Evolutionary conservation across 2,329 filamentous ascomycete species (phyloP), one percentile per base, ranked within the genome.

Genomic region (Pseudogymnoascus sp.): DNA sequence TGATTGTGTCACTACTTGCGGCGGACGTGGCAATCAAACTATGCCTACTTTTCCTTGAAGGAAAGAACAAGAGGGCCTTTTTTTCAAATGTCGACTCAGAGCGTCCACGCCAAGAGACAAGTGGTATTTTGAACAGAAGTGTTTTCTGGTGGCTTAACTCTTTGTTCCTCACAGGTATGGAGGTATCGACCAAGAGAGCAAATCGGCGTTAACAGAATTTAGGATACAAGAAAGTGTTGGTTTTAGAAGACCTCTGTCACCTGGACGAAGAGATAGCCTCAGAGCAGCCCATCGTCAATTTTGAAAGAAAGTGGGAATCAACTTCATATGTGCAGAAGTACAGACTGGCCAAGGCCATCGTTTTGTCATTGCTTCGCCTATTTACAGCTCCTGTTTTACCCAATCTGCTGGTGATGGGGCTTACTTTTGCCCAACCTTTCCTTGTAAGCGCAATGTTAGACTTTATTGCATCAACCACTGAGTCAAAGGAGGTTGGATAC

Each of bases 401-500:
- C 28, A 57, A 57, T 11, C 11, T 57, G 17, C 17, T 57, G 50
- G 50, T 57, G 35, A 57, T 57, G 50, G 50, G 28, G 4, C 28
- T 57, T 33, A 57, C 50, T 8, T 57, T 57, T 4, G 28, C 50
- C 28, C 50, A 57, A 6, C 50, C 50, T 8, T 57, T 57, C 8
- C 50, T 57, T 57, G 28, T 57, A 8, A 19, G 50, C 17, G 50
- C 50, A 5, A 57, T 57, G 50, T 57, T 57, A 13, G 50, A 57
- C 11, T 35, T 57, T 13, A 57, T 57, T 57, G 28, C 50, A 13
- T 57, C 50, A 4, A 15, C 50, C 50, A 33, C 50, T 8, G 50
- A 57, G 28, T 57, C 28, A n/a, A 57, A 57, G n/a, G 50, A 57
- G 17, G 50, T 57, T 35, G 50, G 50, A 19, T 57, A 57, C 50